Evolutionary conservation across 345 rosid genomes (phyloP).

Genomic region (Gossypium sturtianum): DNA sequence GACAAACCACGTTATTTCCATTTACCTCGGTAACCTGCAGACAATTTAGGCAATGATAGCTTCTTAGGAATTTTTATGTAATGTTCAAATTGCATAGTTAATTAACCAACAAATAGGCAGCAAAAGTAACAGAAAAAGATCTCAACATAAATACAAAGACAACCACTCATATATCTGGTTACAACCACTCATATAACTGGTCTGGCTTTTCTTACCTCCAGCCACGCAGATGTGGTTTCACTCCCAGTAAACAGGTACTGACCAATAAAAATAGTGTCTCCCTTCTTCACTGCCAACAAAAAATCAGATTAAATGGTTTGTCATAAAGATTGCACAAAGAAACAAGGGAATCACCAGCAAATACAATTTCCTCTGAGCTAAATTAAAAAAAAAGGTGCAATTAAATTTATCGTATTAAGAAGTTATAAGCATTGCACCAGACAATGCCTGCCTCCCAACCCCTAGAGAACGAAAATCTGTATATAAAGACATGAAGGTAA

Average conservation of each 20-base stretch:
- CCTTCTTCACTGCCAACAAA: slow-evolving; percentile 78
- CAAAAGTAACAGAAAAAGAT: not conserved
- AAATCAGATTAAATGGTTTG: slow-evolving; percentile 19
- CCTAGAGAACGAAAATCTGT: not conserved
- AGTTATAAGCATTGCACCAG: not conserved
- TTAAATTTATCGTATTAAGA: not conserved
- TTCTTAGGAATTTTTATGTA: not conserved
- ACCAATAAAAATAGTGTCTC: slow-evolving; percentile 92
- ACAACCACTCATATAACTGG: not conserved
- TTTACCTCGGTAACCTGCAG: slow-evolving; percentile 74
- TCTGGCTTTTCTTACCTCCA: slow-evolving; percentile 51
- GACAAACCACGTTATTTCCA: slow-evolving; percentile 78
- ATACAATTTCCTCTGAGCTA: not conserved
- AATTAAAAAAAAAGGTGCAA: not conserved
- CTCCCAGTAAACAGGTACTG: slow-evolving; percentile 96
- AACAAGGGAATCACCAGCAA: not conserved
- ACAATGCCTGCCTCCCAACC: not conserved
- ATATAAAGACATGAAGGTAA: not conserved
- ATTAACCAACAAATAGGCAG: not conserved
- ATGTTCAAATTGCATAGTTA: not conserved
- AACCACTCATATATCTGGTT: not conserved
- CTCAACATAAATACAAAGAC: not conserved
- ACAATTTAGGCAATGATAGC: slow-evolving; percentile 7
- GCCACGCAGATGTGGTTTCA: slow-evolving; percentile 97
- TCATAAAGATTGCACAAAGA: not conserved